Evolutionary conservation across 1,284 basidiomycete genomes (phyloP).

Genomic region (Tausonia pullulans): DNA sequence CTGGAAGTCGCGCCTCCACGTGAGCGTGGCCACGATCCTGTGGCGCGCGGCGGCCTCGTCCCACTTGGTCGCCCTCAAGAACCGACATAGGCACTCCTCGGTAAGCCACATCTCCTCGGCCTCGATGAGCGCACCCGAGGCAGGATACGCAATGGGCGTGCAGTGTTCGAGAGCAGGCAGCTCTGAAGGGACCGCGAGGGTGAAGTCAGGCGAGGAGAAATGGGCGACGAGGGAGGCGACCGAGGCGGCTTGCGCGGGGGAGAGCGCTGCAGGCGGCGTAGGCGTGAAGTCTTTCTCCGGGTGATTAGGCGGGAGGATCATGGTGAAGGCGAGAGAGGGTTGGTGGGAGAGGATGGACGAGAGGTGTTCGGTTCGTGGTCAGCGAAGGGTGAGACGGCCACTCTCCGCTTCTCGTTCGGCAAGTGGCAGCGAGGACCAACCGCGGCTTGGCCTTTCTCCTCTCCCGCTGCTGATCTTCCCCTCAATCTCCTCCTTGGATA

Average conservation of each 20-base stretch:
- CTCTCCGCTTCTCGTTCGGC: no score
- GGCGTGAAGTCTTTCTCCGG: no score
- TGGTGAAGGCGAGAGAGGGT: no score
- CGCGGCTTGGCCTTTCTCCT: no score
- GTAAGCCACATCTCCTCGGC: slow-evolving; percentile 9
- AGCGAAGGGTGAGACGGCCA: no score
- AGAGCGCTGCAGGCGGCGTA: no score
- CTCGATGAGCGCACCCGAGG: neutral
- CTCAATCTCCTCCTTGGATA: no score
- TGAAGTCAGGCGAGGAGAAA: slow-evolving; percentile 4
- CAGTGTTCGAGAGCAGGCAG: neutral
- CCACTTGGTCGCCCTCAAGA: slow-evolving; percentile 16
- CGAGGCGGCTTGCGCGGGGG: neutral
- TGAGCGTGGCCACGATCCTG: slow-evolving; percentile 11
- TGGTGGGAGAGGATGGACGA: no score
- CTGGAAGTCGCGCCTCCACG: slow-evolving; percentile 14
- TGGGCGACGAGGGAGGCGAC: slow-evolving; percentile 7
- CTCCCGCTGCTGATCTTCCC: no score
- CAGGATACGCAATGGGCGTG: neutral
- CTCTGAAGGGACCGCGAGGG: neutral
- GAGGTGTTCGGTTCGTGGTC: no score
- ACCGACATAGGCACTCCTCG: slow-evolving; percentile 11
- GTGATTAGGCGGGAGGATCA: no score
- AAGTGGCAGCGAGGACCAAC: no score
- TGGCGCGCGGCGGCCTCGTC: slow-evolving; percentile 1